A percentile compares a stretch with the other conserved stretches of the same genome.
Conservation (phyloP, 2,329 filamentous ascomycete species). For the Exserohilum rostratum region DNA sequence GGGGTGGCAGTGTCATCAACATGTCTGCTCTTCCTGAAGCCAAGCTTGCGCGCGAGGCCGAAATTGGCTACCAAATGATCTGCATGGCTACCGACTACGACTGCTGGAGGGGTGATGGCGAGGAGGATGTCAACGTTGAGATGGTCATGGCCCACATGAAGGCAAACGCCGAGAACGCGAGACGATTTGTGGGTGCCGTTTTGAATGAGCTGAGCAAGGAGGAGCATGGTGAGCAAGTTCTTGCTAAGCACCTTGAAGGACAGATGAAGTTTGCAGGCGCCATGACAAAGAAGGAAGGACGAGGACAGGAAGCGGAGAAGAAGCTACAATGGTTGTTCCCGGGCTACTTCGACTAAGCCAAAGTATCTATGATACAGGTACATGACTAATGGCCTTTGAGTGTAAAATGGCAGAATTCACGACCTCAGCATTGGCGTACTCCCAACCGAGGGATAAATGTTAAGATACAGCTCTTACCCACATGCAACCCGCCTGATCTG, state of each 20-base stretch:
- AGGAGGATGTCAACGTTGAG: slow-evolving; percentile 83
- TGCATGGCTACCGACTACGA: slow-evolving; percentile 99
- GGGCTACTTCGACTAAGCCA: slow-evolving; percentile 66
- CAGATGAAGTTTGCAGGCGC: slow-evolving; percentile 76
- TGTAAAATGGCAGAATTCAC: neutral
- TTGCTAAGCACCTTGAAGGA: slow-evolving; percentile 81
- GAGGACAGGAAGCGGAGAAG: slow-evolving; percentile 75
- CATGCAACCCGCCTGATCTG: slow-evolving; percentile 9
- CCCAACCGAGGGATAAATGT: neutral
- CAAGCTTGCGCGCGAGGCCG: slow-evolving; percentile 93
- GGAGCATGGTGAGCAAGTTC: slow-evolving; percentile 75
- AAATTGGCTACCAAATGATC: slow-evolving; percentile 97
- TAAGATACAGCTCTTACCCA: slow-evolving; percentile 2
- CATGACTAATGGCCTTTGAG: neutral
- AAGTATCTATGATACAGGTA: slow-evolving; percentile 1
- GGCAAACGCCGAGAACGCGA: slow-evolving; percentile 87
- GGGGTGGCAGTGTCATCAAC: slow-evolving; percentile 96
- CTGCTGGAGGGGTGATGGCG: slow-evolving; percentile 85
- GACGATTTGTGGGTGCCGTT: slow-evolving; percentile 81
- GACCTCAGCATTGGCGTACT: neutral
- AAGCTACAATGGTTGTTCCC: slow-evolving; percentile 89
- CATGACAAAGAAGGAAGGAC: slow-evolving; percentile 80
- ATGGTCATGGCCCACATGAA: slow-evolving; percentile 98
- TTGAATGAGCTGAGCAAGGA: slow-evolving; percentile 82
- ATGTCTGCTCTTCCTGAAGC: slow-evolving; percentile 96